Evolutionary conservation across 306 rosid species (phyloP).

Genomic region (Lablab purpureus): DNA sequence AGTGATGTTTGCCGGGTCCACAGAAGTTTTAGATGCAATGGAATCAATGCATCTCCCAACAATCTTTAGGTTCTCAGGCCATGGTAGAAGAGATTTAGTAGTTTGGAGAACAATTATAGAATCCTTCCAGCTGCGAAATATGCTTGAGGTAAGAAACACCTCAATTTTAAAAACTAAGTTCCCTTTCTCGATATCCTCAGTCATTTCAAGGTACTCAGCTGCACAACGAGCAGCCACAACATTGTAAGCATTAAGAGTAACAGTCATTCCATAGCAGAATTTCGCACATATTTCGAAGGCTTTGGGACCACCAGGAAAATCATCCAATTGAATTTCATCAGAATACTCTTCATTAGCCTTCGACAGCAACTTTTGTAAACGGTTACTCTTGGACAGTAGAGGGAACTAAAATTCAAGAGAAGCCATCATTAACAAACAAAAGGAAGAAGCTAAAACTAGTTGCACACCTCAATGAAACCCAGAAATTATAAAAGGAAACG

Average conservation of each 20-base stretch:
- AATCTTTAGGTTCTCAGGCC: slow-evolving; percentile 93
- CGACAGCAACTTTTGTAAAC: slow-evolving; percentile 65
- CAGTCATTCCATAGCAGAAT: slow-evolving; percentile 97
- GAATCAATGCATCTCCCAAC: slow-evolving; percentile 96
- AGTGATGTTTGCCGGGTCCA: slow-evolving; percentile 76
- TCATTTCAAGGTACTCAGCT: slow-evolving; percentile 94
- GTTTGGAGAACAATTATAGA: slow-evolving; percentile 95
- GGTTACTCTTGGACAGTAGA: slow-evolving; percentile 87
- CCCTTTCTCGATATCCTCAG: slow-evolving; percentile 83
- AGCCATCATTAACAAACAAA: slow-evolving; percentile 28
- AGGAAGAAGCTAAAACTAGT: slow-evolving; percentile 15
- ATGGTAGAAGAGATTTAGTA: slow-evolving; percentile 82
- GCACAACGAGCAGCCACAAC: slow-evolving; percentile 98
- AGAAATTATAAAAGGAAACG: slow-evolving; percentile 18
- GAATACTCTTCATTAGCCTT: slow-evolving; percentile 70
- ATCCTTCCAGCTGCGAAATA: slow-evolving; percentile 96
- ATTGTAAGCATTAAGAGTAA: slow-evolving; percentile 93
- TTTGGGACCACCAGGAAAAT: slow-evolving; percentile 94
- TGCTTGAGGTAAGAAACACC: slow-evolving; percentile 93
- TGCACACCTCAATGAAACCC: not conserved
- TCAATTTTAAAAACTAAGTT: slow-evolving; percentile 90
- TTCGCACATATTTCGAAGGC: slow-evolving; percentile 95
- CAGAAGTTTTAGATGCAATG: slow-evolving; percentile 91
- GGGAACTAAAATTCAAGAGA: slow-evolving; percentile 73
- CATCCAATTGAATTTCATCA: slow-evolving; percentile 71